These are phyloP conservation scores for Aquilaria sinensis DNA, from an alignment of 345 rosid genomes.

Conservation along the genomic window DNA sequence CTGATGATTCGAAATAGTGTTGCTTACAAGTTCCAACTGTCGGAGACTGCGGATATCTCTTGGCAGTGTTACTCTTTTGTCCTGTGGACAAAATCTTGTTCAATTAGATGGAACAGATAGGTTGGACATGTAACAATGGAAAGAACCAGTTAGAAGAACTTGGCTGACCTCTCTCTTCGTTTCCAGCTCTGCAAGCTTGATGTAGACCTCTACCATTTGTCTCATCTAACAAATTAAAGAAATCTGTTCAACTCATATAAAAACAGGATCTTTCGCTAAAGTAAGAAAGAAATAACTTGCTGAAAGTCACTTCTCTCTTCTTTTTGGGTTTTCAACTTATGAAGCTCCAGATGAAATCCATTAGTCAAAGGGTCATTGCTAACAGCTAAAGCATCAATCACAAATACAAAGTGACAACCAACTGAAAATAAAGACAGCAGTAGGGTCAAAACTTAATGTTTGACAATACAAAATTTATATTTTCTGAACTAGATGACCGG, in stretches of 20 bases:
- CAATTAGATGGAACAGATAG: not conserved
- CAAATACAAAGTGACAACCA: too few relatives aligned
- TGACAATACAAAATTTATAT: too few relatives aligned
- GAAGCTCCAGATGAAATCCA: too few relatives aligned
- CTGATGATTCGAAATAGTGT: not conserved
- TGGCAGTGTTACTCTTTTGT: constrained; percentile 61
- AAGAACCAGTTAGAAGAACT: not conserved
- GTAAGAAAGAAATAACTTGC: not conserved
- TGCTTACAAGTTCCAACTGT: constrained; percentile 78
- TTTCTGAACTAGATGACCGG: too few relatives aligned
- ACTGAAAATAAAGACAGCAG: too few relatives aligned
- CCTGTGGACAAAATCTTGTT: constrained; percentile 39
- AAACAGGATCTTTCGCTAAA: not conserved
- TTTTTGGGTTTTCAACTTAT: too few relatives aligned
- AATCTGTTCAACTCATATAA: not conserved
- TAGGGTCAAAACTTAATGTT: too few relatives aligned
- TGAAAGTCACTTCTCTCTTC: too few relatives aligned
- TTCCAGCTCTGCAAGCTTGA: constrained; percentile 95
- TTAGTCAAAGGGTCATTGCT: too few relatives aligned
- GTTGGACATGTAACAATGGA: not conserved
- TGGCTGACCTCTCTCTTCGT: constrained; percentile 84
- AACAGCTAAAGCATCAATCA: too few relatives aligned
- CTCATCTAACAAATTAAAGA: constrained; percentile 55
- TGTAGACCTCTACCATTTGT: constrained; percentile 92
- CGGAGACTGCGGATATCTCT: constrained; percentile 86